Evolutionary conservation across 2,329 filamentous ascomycete genomes (phyloP).

Genomic region (Verticillium zaregamsianum): DNA sequence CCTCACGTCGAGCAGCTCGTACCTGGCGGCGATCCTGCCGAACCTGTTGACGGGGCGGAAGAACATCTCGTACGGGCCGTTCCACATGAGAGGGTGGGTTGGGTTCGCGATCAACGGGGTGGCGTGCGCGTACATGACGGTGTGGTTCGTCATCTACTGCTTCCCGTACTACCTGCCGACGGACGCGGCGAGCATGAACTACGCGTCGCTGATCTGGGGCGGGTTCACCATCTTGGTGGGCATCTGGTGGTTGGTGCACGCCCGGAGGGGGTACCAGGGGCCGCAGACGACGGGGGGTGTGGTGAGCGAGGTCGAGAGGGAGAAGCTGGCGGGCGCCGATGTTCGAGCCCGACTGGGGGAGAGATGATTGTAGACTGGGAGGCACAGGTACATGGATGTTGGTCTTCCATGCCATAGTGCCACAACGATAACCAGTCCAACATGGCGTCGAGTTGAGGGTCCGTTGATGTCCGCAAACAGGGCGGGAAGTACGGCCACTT

Average conservation of each 20-base stretch:
- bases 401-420: no score
- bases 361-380: neutral
- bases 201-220: conserved; percentile 38
- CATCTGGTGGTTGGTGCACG: conserved; percentile 35
- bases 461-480: no score
- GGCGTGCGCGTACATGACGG: conserved; percentile 52
- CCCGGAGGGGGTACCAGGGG: conserved; percentile 15
- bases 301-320: conserved; percentile 1
- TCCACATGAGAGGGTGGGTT: conserved; percentile 43
- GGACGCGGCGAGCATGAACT: conserved; percentile 48
- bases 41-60: conserved; percentile 40
- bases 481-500: no score
- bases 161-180: conserved; percentile 48
- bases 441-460: no score
- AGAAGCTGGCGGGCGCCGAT: neutral
- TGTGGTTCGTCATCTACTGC: conserved; percentile 61
- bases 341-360: neutral
- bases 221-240: conserved; percentile 33
- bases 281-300: conserved; percentile 11
- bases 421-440: no score
- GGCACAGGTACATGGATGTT: no score
- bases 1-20: conserved; percentile 42
- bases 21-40: conserved; percentile 59
- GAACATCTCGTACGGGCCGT: conserved; percentile 47
- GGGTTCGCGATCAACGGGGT: conserved; percentile 49